Base-by-base conservation (phyloP, 352 stramenopile genomes). In the Phytophthora brassicae region DNA sequence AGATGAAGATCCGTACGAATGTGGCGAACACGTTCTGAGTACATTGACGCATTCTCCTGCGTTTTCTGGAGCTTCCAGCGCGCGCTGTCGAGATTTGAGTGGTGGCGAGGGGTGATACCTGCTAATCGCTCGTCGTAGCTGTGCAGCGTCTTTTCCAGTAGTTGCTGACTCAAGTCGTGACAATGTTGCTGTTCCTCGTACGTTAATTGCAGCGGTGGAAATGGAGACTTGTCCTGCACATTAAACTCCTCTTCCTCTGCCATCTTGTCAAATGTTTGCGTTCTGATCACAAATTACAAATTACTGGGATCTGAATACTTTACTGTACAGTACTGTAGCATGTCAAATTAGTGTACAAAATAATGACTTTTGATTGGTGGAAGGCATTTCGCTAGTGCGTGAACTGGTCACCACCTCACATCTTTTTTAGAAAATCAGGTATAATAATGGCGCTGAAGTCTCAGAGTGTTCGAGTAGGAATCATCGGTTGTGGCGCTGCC, bases 401-500 rank as follows among this genome's bases (percentile, higher is more conserved):
- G 14, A n/a, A n/a, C n/a, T n/a, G n/a, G n/a, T n/a, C n/a, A n/a
- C n/a, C n/a, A n/a, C n/a, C n/a, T n/a, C n/a, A n/a, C n/a, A n/a
- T n/a, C n/a, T n/a, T n/a, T n/a, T n/a, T n/a, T n/a, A n/a, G n/a
- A n/a, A n/a, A n/a, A n/a, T n/a, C n/a, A n/a, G n/a, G n/a, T n/a
- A n/a, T n/a, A 43, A 6, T 46, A 0, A 72, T 72, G 64, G 28
- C 52, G 1, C 38, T 53, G 26, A 72, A 60, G 52, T 23, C 47
- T 28, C 29, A 55, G 16, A 64, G 57, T 28, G 54, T 72, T 59
- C 81, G 73, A 38, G 78, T 94, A 11, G 84, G 80, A 28, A 75
- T 94, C 61, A 71, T 94, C 54, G 84, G 84, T 47, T 82, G 81
- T 13, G 84, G 84, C 47, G 82, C 84, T 2, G 82, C 84, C 3